A percentile compares a stretch with the other conserved stretches of the same genome.
phyloP scores from a whole-genome alignment of 345 rosid species.

The Hypericum perforatum region DNA sequence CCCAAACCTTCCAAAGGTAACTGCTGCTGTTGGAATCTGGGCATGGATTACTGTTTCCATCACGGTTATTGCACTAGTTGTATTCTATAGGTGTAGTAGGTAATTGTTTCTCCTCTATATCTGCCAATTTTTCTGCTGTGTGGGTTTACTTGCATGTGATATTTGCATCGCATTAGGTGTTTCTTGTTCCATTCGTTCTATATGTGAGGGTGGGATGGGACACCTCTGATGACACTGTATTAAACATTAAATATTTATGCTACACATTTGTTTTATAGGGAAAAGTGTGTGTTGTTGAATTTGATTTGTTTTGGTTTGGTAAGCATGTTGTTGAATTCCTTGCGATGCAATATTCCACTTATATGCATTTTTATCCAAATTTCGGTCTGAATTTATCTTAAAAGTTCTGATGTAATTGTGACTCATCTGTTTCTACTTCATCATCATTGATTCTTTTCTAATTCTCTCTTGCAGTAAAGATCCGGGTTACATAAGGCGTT shows the following conservation, averaged over 20 bases:
- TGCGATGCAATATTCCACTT: no score
- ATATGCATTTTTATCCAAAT: no score
- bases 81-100: slow-evolving; percentile 74
- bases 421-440: slow-evolving; percentile 8
- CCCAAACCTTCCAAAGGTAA: slow-evolving; percentile 66
- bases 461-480: slow-evolving; percentile 52
- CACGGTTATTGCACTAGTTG: slow-evolving; percentile 44
- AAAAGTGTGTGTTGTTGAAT: no score
- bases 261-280: no score
- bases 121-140: not conserved
- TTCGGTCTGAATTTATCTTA: no score
- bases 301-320: no score
- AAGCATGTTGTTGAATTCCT: no score
- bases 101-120: slow-evolving; percentile 23
- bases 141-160: slow-evolving; percentile 4
- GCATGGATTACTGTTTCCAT: slow-evolving; percentile 62
- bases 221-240: no score
- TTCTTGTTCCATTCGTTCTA: no score
- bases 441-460: not conserved
- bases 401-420: not conserved
- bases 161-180: not conserved
- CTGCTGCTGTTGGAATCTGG: slow-evolving; percentile 84
- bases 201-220: no score
- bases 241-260: no score
- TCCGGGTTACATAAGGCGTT: slow-evolving; percentile 66